A percentile compares a stretch with the other conserved stretches of the same genome.
These are phyloP conservation scores for Geotrichum histeridarum DNA, from an alignment of 1,139 yeast species.

Conservation along the genomic window DNA sequence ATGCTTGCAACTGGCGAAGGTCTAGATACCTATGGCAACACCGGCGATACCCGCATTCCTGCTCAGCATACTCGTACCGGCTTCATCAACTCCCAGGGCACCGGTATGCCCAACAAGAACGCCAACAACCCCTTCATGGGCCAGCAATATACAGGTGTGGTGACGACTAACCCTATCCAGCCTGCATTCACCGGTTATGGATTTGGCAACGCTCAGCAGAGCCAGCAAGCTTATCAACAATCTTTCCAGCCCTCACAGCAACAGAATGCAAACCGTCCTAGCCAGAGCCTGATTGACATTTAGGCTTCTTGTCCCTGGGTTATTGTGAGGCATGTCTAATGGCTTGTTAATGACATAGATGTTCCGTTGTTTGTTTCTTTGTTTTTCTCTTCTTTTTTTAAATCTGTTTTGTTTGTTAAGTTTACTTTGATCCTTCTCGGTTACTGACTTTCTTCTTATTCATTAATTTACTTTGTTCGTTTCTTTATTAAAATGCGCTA, in stretches of 20 bases:
- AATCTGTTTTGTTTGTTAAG: neutral
- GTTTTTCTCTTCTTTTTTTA: neutral
- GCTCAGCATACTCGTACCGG: constrained; percentile 86
- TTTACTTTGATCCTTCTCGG: neutral
- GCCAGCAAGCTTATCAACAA: constrained; percentile 34
- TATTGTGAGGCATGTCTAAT: neutral
- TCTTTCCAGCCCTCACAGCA: constrained; percentile 23
- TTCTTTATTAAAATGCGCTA: neutral
- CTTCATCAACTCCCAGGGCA: constrained; percentile 81
- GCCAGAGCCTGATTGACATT: constrained; percentile 32
- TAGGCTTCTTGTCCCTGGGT: constrained; percentile 14
- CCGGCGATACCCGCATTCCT: constrained; percentile 83
- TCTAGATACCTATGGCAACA: constrained; percentile 91
- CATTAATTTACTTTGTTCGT: neutral
- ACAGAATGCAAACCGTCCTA: constrained; percentile 14
- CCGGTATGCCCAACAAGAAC: constrained; percentile 49
- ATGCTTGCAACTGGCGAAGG: constrained; percentile 86
- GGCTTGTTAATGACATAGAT: constrained; percentile 1
- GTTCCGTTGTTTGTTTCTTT: neutral
- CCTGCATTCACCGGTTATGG: constrained; percentile 88
- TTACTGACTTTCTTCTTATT: neutral
- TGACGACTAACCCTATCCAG: constrained; percentile 49
- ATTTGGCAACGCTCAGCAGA: constrained; percentile 63
- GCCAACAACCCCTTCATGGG: constrained; percentile 56
- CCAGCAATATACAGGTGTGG: constrained; percentile 71